Evolutionary conservation across 805 yeast genomes (phyloP), one percentile per base, ranked within the genome.

Genomic region (Saturnispora halmiae): DNA sequence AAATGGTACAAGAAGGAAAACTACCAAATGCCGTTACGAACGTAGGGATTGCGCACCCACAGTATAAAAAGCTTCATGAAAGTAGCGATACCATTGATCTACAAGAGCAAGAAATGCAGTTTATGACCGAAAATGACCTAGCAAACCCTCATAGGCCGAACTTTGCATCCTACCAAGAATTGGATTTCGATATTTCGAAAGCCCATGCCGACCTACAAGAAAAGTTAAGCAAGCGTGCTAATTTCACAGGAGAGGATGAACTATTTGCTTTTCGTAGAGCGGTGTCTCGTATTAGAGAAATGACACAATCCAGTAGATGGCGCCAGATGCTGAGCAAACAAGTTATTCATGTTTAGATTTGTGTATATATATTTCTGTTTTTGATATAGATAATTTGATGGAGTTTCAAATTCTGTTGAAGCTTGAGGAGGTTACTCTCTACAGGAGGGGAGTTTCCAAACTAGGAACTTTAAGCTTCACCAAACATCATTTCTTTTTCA

Each of bases 231-330:
- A 66, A 76, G 38, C 54, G 69, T 15, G 62, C 65, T 9, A 75
- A 77, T 8, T 81, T 80, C 50, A 80, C 86, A 0, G 88, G 88
- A 19, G 85, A 81, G 50, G 88, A 80, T 57, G 88, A 81, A 53
- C 70, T 69, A 59, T 80, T 80, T 59, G 86, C 88, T 3, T 80
- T 71, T 51, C 75, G 74, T 46, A 60, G 88, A 48, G 87, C 88
- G 0, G 77, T 79, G 1, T 75, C 79, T 50, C 61, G 88, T 47
- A 66, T 81, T 28, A 65, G 66, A 39, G 69, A 53, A 24, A 61
- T 61, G 65, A 52, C 58, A 1, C 51, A 53, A 22, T 53, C 62
- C 1, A 41, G 36, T 4, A 45, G 46, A 6, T 80, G 84, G 81
- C 67, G 81, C 46, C 40, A 4, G 8, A 4, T 49, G 4, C 59